These are phyloP conservation scores for Ophiostoma novo-ulmi DNA, from an alignment of 2,329 filamentous ascomycete species.

Conservation along the genomic window DNA sequence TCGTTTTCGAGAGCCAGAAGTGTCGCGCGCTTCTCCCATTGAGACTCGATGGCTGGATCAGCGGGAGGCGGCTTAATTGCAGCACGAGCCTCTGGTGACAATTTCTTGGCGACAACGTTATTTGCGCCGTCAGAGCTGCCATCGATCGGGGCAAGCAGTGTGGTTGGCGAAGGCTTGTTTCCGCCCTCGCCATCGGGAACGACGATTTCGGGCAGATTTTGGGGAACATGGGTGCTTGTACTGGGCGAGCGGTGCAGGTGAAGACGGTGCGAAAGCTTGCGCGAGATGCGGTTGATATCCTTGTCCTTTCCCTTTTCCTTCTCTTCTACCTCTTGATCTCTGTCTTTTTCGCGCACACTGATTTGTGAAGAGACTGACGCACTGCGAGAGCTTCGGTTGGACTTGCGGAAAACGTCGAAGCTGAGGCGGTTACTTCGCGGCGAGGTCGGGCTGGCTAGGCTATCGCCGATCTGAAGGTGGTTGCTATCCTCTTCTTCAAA, in stretches of 20 bases:
- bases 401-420: conserved; percentile 34
- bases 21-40: conserved; percentile 94
- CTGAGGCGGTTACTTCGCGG: conserved; percentile 29
- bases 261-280: conserved; percentile 63
- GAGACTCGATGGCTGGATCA: conserved; percentile 49
- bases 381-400: conserved; percentile 40
- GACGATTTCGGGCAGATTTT: conserved; percentile 71
- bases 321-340: conserved; percentile 24
- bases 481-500: conserved; percentile 29
- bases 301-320: conserved; percentile 33
- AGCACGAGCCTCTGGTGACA: neutral
- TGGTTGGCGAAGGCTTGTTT: conserved; percentile 30
- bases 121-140: neutral
- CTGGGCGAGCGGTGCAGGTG: conserved; percentile 56
- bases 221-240: conserved; percentile 69
- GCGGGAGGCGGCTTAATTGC: conserved; percentile 6
- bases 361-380: conserved; percentile 42
- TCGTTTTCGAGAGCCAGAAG: conserved; percentile 66
- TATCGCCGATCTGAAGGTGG: conserved; percentile 30
- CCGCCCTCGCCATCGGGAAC: conserved; percentile 35
- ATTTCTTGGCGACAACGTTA: neutral
- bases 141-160: neutral
- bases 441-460: conserved; percentile 30
- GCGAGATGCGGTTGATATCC: conserved; percentile 28
- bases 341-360: conserved; percentile 28